These are phyloP conservation scores for Lactarius hatsudake DNA, from an alignment of 768 basidiomycete genomes.

Conservation along the genomic window DNA sequence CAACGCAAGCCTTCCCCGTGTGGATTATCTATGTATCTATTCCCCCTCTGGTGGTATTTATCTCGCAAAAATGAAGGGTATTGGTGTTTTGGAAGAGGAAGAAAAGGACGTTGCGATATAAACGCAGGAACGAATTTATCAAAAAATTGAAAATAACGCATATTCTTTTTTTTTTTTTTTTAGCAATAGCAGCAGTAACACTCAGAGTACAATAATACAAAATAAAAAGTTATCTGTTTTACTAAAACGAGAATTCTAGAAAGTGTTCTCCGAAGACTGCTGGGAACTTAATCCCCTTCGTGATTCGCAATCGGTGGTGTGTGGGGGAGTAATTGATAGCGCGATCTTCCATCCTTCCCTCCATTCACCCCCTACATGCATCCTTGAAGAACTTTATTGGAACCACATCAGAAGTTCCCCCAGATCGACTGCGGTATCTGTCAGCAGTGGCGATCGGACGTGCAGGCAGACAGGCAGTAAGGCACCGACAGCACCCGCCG, in stretches of 20 bases:
- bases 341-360: neutral
- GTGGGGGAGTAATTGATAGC: neutral
- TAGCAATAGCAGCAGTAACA: neutral
- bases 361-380: neutral
- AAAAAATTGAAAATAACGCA: neutral
- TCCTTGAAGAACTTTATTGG: neutral
- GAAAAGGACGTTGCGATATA: neutral
- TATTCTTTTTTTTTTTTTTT: neutral
- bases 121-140: conserved; percentile 1
- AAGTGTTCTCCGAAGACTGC: neutral
- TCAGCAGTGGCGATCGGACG: neutral
- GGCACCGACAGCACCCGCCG: neutral
- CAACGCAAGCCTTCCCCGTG: conserved; percentile 3
- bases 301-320: neutral
- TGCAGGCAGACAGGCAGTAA: neutral
- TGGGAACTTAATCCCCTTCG: neutral
- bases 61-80: conserved; percentile 20
- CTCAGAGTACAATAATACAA: neutral
- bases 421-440: neutral
- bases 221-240: neutral
- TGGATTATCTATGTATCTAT: conserved; percentile 27
- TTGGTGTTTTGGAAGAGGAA: neutral
- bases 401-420: neutral
- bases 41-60: conserved; percentile 24
- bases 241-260: conserved; percentile 1